phyloP scores from a whole-genome alignment of 2,329 filamentous ascomycete species.

The Purpureocillium takamizusanense region DNA sequence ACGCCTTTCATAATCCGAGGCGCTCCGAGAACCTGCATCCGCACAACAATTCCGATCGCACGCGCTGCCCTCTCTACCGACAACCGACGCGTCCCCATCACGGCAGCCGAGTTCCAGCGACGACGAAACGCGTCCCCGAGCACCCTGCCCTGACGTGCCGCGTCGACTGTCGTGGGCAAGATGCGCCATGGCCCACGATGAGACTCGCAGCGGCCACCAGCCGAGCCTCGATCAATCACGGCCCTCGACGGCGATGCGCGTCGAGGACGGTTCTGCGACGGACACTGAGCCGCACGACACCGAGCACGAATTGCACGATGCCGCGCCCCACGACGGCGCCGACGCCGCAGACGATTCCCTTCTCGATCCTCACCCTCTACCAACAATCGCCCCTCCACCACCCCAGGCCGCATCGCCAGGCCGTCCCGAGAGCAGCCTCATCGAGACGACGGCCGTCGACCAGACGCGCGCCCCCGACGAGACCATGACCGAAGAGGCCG shows the following conservation, averaged over 20 bases:
- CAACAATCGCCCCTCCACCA: no score
- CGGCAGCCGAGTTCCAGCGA: no score
- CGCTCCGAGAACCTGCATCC: no score
- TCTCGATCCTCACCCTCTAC: slow-evolving; percentile 5
- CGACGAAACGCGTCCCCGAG: no score
- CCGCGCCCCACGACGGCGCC: not conserved
- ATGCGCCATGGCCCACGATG: slow-evolving; percentile 29
- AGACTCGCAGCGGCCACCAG: slow-evolving; percentile 15
- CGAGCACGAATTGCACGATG: not conserved
- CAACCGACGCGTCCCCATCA: no score
- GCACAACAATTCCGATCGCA: no score
- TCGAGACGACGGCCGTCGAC: slow-evolving; percentile 30
- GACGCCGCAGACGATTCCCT: slow-evolving; percentile 6
- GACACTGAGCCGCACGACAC: not conserved
- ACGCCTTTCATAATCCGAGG: no score
- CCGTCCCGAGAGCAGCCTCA: slow-evolving; percentile 28
- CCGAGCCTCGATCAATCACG: slow-evolving; percentile 11
- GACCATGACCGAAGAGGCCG: slow-evolving; percentile 42
- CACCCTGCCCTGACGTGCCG: no score
- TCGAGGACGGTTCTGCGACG: slow-evolving; percentile 6
- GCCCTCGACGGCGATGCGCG: slow-evolving; percentile 16
- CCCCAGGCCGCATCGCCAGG: no score
- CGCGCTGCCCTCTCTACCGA: no score
- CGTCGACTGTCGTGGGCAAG: slow-evolving; percentile 8
- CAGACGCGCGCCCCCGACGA: slow-evolving; percentile 27